Base-by-base conservation (phyloP, 2,329 filamentous ascomycete species). In the Sphaerostilbella broomeana region DNA sequence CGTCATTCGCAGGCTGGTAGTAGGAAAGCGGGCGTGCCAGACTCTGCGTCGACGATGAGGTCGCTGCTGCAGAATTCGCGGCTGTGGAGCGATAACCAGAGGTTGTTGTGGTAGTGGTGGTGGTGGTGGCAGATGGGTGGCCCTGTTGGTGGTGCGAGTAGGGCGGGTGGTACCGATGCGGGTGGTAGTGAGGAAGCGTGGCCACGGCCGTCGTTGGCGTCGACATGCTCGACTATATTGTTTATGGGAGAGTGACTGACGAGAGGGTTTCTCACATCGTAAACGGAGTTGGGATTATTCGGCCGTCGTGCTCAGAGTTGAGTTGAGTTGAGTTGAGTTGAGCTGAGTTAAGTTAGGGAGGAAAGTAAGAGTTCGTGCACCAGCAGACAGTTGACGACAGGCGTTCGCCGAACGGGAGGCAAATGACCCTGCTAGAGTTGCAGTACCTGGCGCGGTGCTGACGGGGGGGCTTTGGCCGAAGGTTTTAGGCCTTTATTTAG, bases 201-300 rank as follows among this genome's bases (percentile, higher is more conserved):
- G 80, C 80, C 61, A 81, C 84, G 55, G 81, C 81, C 56, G 81
- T 84, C 47, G 84, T 86, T 51, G 85, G 84, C 52, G 84, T 88
- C 71, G 85, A 89, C 85, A 90, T 89, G 28, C 32, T 38, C 17
- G n/a, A n/a, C n/a, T n/a, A n/a, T n/a, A n/a, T n/a, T n/a, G n/a
- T n/a, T n/a, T n/a, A n/a, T n/a, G n/a, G n/a, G n/a, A n/a, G n/a
- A n/a, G n/a, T n/a, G n/a, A n/a, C n/a, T n/a, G n/a, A n/a, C n/a
- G n/a, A n/a, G n/a, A n/a, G n/a, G n/a, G n/a, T n/a, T n/a, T n/a
- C n/a, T n/a, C n/a, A n/a, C n/a, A n/a, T n/a, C n/a, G n/a, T n/a
- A n/a, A n/a, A n/a, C n/a, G n/a, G n/a, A n/a, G n/a, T n/a, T n/a
- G n/a, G n/a, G n/a, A n/a, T n/a, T n/a, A n/a, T n/a, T n/a, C n/a